Percentiles rank a stretch among this genome's conserved stretches.
Evolutionary conservation across 2,329 filamentous ascomycete species (phyloP).

Genomic region (Epicoccum sorghinum): DNA sequence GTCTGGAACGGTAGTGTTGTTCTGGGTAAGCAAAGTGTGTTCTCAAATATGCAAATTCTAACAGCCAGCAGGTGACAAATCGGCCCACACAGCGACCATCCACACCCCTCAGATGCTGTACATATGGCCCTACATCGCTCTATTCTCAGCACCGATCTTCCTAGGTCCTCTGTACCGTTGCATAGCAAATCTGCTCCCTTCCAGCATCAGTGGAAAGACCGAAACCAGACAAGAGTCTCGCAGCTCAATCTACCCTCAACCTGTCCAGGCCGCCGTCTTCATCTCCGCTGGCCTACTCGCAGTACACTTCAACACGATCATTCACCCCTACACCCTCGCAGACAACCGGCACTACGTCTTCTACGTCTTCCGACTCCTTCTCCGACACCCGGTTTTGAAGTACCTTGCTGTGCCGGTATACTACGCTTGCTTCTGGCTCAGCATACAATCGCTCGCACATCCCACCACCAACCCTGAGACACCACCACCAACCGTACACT

Average conservation of each 20-base stretch:
- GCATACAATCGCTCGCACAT: constrained; percentile 66
- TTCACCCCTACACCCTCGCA: constrained; percentile 94
- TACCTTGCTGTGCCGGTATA: constrained; percentile 75
- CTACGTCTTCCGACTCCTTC: constrained; percentile 87
- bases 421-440: constrained; percentile 70
- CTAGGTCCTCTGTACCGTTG: constrained; percentile 59
- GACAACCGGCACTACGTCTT: constrained; percentile 98
- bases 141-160: constrained; percentile 86
- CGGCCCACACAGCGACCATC: constrained; percentile 87
- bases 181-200: constrained; percentile 34
- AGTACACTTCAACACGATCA: constrained; percentile 84
- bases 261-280: constrained; percentile 37
- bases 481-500: not conserved
- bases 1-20: constrained; percentile 90
- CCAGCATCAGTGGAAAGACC: not conserved
- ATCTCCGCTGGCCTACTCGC: constrained; percentile 50
- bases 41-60: constrained; percentile 3
- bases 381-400: constrained; percentile 66
- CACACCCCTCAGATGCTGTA: constrained; percentile 95
- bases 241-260: not conserved
- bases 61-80: constrained; percentile 76
- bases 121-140: constrained; percentile 85
- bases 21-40: constrained; percentile 65
- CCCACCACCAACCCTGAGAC: not conserved
- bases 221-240: not conserved